These are phyloP conservation scores for Tephrocybe sp. DNA, from an alignment of 768 basidiomycete species.

Conservation along the genomic window DNA sequence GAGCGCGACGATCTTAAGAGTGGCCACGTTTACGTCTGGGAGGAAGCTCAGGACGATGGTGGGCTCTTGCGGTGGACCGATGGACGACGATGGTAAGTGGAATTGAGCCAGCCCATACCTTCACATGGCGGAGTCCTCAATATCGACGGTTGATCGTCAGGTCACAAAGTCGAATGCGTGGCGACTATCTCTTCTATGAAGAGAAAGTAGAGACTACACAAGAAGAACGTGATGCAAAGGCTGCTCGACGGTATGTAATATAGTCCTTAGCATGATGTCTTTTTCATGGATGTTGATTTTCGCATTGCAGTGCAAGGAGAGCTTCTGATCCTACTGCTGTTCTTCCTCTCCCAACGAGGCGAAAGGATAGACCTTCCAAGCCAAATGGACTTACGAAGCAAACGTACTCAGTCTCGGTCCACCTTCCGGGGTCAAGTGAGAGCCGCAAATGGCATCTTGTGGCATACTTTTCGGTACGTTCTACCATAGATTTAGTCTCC, in stretches of 20 bases:
- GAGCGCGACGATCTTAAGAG: slow-evolving; percentile 69
- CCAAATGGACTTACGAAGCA: slow-evolving; percentile 84
- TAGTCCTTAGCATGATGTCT: neutral
- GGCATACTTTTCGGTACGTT: slow-evolving; percentile 72
- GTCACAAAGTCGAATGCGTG: slow-evolving; percentile 85
- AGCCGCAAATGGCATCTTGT: slow-evolving; percentile 82
- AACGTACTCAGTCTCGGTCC: slow-evolving; percentile 76
- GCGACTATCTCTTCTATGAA: slow-evolving; percentile 81
- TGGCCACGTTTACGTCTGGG: slow-evolving; percentile 84
- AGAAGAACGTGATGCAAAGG: slow-evolving; percentile 77
- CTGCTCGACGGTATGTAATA: slow-evolving; percentile 62
- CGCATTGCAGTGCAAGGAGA: slow-evolving; percentile 44
- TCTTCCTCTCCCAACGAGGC: slow-evolving; percentile 57
- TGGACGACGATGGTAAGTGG: slow-evolving; percentile 66
- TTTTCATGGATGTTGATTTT: slow-evolving; percentile 8
- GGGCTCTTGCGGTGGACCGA: slow-evolving; percentile 77
- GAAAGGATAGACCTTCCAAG: slow-evolving; percentile 77
- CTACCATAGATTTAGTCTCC: neutral
- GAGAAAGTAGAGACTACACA: slow-evolving; percentile 80
- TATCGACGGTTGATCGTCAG: slow-evolving; percentile 28
- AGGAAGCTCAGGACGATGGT: slow-evolving; percentile 76
- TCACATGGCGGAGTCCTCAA: neutral
- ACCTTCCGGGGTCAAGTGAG: slow-evolving; percentile 54
- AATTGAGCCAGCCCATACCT: neutral
- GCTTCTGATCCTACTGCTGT: slow-evolving; percentile 60